Conservation (phyloP, 1,284 basidiomycete genomes). For the Ganoderma leucocontextum region DNA sequence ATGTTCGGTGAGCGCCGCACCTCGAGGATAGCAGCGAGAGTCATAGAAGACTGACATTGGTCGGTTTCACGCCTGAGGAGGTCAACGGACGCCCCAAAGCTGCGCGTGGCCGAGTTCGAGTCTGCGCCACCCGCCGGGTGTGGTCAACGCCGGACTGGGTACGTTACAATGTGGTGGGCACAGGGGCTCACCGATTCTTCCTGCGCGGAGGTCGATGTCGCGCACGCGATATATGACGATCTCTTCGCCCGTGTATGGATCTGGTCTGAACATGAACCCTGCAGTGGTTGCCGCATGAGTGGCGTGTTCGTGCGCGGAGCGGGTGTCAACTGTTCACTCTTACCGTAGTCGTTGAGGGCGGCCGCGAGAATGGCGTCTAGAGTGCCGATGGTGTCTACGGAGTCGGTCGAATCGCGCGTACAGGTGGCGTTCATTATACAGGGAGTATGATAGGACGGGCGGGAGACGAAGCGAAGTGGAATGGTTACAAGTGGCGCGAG, state of each 20-base stretch:
- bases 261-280: conserved; percentile 7
- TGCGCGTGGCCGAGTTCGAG: conserved; percentile 20
- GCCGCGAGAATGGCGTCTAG: conserved; percentile 2
- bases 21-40: conserved; percentile 5
- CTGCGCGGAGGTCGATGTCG: conserved; percentile 15
- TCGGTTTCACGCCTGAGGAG: neutral
- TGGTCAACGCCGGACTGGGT: neutral
- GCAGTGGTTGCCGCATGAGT: neutral
- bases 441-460: neutral
- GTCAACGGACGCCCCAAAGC: conserved; percentile 16
- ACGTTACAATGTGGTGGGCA: neutral
- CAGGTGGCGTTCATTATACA: neutral
- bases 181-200: conserved; percentile 9
- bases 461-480: neutral
- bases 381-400: neutral
- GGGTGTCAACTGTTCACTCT: neutral
- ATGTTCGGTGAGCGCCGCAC: conserved; percentile 17
- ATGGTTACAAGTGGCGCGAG: neutral
- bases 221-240: conserved; percentile 13
- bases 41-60: conserved; percentile 7
- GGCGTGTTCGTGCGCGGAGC: too few relatives aligned
- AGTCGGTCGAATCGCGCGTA: neutral
- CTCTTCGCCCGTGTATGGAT: conserved; percentile 7
- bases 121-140: conserved; percentile 8
- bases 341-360: conserved; percentile 7